Conservation (phyloP, 257 asterid species). For the Scutellaria galericulata region DNA sequence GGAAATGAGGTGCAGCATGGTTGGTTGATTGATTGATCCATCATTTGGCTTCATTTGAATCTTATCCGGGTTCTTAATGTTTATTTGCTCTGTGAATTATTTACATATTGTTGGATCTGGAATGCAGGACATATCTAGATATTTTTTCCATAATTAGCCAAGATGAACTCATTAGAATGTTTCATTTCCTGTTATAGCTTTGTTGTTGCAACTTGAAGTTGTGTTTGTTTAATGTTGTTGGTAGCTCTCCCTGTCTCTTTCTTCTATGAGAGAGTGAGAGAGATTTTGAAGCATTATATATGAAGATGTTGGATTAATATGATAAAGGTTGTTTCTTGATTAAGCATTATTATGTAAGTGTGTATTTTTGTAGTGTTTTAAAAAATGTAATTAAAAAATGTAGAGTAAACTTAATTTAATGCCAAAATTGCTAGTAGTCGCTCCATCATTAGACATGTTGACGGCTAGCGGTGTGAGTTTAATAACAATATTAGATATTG, state of each 20-base stretch:
- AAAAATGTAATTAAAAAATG: too few species aligned
- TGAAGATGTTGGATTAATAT: neutral
- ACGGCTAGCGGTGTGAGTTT: too few species aligned
- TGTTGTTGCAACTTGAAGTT: too few species aligned
- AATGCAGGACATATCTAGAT: too few species aligned
- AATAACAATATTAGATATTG: too few species aligned
- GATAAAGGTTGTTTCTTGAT: conserved; percentile 23
- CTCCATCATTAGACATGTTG: too few species aligned
- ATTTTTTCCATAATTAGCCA: neutral
- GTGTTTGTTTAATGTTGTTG: too few species aligned
- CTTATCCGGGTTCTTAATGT: conserved; percentile 21
- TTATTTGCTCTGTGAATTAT: neutral
- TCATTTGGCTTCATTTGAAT: conserved; percentile 33
- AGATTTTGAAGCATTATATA: conserved; percentile 3
- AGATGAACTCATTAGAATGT: neutral
- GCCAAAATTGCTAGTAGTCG: too few species aligned
- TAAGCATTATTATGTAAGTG: neutral
- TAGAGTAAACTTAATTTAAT: too few species aligned
- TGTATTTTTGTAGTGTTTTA: neutral
- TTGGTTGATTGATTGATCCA: conserved; percentile 15
- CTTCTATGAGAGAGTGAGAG: too few species aligned
- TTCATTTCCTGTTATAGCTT: neutral
- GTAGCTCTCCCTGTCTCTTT: too few species aligned
- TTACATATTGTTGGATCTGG: neutral
- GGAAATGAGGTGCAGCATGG: conserved; percentile 29